Conservation (phyloP, 148 eudicot species). For the Camellia sinensis region DNA sequence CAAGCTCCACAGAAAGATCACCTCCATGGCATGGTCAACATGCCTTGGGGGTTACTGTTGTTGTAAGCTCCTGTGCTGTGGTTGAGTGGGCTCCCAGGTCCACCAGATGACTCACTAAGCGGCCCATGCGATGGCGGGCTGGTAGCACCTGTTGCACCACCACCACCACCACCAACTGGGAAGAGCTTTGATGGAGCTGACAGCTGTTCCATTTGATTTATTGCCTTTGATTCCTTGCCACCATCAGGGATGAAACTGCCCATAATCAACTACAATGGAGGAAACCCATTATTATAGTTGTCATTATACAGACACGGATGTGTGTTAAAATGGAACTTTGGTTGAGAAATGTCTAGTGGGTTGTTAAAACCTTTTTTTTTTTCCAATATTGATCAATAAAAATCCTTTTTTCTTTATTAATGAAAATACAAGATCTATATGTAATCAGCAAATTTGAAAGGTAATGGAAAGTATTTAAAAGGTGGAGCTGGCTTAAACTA, state of each 20-base stretch:
- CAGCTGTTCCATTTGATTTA: conserved; percentile 38
- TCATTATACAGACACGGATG: not conserved
- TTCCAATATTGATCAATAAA: not conserved
- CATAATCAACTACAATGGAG: conserved; percentile 56
- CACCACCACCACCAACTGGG: conserved; percentile 35
- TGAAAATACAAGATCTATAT: not conserved
- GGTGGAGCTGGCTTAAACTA: not conserved
- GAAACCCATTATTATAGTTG: not conserved
- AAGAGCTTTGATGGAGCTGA: conserved; percentile 35
- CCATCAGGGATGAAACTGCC: conserved; percentile 64
- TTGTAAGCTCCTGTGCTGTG: conserved; percentile 51
- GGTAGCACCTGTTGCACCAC: conserved; percentile 45
- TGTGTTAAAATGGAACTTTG: not conserved
- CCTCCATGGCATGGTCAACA: conserved; percentile 68
- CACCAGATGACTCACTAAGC: conserved; percentile 68
- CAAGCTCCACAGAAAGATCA: conserved; percentile 20
- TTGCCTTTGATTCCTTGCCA: conserved; percentile 30
- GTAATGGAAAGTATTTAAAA: not conserved
- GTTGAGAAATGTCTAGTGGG: not conserved
- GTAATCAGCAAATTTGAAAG: not conserved
- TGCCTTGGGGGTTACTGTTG: conserved; percentile 42
- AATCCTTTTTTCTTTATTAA: not conserved
- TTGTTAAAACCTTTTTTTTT: no score
- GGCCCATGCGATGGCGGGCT: conserved; percentile 73
- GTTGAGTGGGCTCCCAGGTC: conserved; percentile 71